phyloP scores from a whole-genome alignment of 441 rosid species.

The Viola pubescens region DNA sequence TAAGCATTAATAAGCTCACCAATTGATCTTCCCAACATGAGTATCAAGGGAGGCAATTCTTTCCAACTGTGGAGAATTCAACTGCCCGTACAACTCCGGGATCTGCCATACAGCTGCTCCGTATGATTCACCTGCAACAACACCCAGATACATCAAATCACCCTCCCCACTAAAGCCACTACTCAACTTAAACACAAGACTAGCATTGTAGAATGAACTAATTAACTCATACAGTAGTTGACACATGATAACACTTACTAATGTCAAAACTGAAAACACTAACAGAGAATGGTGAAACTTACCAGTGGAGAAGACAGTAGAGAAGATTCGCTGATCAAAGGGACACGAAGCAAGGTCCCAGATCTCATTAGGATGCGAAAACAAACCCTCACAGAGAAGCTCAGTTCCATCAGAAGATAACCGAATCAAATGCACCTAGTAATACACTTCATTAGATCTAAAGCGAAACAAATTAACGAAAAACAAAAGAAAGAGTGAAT shows the following conservation, averaged over 20 bases:
- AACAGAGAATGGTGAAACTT: background rate
- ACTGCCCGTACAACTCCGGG: constrained; percentile 84
- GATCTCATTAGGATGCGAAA: constrained; percentile 84
- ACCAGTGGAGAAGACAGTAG: constrained; percentile 79
- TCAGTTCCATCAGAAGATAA: constrained; percentile 81
- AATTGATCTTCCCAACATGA: constrained; percentile 64
- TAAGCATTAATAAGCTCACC: constrained; percentile 38
- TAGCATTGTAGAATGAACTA: background rate
- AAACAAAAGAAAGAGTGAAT: background rate
- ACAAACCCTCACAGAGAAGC: constrained; percentile 81
- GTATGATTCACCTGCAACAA: constrained; percentile 54
- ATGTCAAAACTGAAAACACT: background rate
- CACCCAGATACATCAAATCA: background rate
- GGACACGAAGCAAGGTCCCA: constrained; percentile 89
- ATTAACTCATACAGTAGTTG: background rate
- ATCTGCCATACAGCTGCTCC: constrained; percentile 96
- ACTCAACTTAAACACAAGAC: background rate
- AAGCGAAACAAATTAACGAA: background rate
- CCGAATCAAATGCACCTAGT: constrained; percentile 81
- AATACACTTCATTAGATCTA: constrained; percentile 15
- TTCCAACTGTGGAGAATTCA: constrained; percentile 79
- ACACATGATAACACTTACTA: no score
- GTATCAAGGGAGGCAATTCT: constrained; percentile 73
- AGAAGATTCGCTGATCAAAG: constrained; percentile 86
- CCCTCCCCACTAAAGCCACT: background rate